Conservation (phyloP, 176 grass and related monocot genomes). For the Zizania latifolia region DNA sequence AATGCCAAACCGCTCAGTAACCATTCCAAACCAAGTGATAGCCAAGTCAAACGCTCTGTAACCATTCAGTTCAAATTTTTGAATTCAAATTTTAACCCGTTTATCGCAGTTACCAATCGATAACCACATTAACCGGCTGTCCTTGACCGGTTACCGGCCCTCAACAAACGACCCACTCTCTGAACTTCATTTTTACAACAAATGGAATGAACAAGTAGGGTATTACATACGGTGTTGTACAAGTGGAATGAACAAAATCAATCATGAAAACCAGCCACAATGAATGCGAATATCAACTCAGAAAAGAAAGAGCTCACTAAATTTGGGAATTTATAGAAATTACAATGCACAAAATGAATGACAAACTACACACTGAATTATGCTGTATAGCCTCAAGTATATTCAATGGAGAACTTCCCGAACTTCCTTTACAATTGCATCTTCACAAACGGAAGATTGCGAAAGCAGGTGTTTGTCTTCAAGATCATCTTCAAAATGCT, state of each 20-base stretch:
- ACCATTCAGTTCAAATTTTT: too few relatives aligned
- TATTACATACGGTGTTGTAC: not conserved
- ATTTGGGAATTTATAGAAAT: constrained; percentile 47
- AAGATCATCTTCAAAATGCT: constrained; percentile 45
- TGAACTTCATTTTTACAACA: too few relatives aligned
- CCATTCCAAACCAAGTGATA: too few relatives aligned
- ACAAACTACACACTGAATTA: constrained; percentile 31
- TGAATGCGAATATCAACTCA: constrained; percentile 14
- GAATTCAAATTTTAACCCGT: too few relatives aligned
- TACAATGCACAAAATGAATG: constrained; percentile 47
- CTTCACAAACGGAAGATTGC: constrained; percentile 48
- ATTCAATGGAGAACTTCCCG: constrained; percentile 63
- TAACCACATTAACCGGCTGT: too few relatives aligned
- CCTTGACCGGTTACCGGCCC: too few relatives aligned
- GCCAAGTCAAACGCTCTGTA: too few relatives aligned
- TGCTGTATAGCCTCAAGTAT: constrained; percentile 12
- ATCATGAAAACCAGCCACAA: not conserved
- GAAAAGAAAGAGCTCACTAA: constrained; percentile 21
- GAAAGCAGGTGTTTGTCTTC: constrained; percentile 76
- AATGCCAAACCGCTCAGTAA: too few relatives aligned
- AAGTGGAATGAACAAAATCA: constrained; percentile 27
- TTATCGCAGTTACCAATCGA: too few relatives aligned
- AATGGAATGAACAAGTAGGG: not conserved
- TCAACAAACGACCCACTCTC: too few relatives aligned
- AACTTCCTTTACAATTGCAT: constrained; percentile 60